Evolutionary conservation across 1,284 basidiomycete genomes (phyloP).

Genomic region (Paramarasmius palmivorus): DNA sequence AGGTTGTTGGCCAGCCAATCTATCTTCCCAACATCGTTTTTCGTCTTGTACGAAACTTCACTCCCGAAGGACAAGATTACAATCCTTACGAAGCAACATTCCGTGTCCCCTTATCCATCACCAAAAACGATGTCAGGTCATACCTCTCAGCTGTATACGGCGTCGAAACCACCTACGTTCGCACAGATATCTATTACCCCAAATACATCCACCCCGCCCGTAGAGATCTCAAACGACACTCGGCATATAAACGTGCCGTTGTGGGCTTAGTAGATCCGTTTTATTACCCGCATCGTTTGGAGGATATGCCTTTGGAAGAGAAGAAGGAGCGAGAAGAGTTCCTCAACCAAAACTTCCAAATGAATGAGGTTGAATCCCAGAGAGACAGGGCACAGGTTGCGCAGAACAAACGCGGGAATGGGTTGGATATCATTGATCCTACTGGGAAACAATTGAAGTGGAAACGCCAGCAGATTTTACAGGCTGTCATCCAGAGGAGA

Average conservation of each 20-base stretch:
- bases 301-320: conserved; percentile 67
- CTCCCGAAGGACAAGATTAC: conserved; percentile 77
- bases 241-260: conserved; percentile 83
- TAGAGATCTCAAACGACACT: conserved; percentile 25
- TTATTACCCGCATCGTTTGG: conserved; percentile 81
- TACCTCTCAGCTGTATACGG: conserved; percentile 86
- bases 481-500: conserved; percentile 53
- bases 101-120: conserved; percentile 82
- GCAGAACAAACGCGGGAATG: conserved; percentile 47
- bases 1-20: conserved; percentile 77
- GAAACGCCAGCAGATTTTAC: conserved; percentile 41
- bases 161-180: conserved; percentile 88
- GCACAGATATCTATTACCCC: conserved; percentile 82
- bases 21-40: conserved; percentile 90
- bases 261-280: conserved; percentile 89
- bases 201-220: conserved; percentile 40
- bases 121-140: conserved; percentile 88
- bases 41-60: conserved; percentile 84
- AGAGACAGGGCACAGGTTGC: conserved; percentile 16
- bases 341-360: conserved; percentile 60
- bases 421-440: conserved; percentile 43
- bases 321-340: conserved; percentile 55
- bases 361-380: conserved; percentile 40
- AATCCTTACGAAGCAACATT: conserved; percentile 96
- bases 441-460: conserved; percentile 35